Conservation (phyloP, 225 moss, liverwort and hornwort genomes). For the Asterella californica region DNA sequence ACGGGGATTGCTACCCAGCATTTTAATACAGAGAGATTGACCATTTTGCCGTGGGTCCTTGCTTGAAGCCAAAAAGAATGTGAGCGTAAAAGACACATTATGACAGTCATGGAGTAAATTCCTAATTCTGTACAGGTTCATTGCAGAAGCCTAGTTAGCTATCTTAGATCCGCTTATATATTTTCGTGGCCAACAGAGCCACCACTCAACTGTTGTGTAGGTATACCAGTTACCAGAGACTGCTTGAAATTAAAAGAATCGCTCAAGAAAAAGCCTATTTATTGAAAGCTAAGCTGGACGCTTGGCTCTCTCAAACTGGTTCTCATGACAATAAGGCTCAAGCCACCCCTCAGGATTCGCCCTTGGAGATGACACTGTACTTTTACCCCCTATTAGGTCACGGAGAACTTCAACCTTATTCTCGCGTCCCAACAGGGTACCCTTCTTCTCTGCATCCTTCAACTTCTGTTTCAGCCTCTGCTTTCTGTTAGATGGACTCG, state of each 20-base stretch:
- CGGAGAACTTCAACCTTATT: slow-evolving; percentile 99
- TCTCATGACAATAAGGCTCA: slow-evolving; percentile 96
- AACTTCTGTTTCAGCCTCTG: slow-evolving; percentile 94
- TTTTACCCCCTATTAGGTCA: slow-evolving; percentile 83
- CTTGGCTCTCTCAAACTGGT: slow-evolving; percentile 79
- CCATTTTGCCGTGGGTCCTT: slow-evolving; percentile 5
- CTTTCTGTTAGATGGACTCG: slow-evolving; percentile 67
- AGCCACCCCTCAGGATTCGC: slow-evolving; percentile 79
- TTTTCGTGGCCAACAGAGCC: not conserved
- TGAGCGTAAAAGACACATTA: not conserved
- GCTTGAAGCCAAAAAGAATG: slow-evolving; percentile 1
- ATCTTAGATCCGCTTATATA: not conserved
- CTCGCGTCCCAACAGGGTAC: slow-evolving; percentile 66
- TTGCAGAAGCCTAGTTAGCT: slow-evolving; percentile 5
- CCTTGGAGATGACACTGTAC: slow-evolving; percentile 44
- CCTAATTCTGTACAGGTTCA: slow-evolving; percentile 23
- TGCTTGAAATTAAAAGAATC: not conserved
- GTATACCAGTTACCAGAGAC: not conserved
- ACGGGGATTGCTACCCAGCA: slow-evolving; percentile 3
- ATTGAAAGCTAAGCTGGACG: slow-evolving; percentile 25
- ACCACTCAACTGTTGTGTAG: slow-evolving; percentile 8
- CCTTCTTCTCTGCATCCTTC: slow-evolving; percentile 86
- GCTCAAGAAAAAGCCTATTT: not conserved
- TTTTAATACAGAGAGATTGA: slow-evolving; percentile 6
- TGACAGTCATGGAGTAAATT: slow-evolving; percentile 1